Base-by-base conservation (phyloP, 176 grass and related monocot species). In the Eleusine coracana region DNA sequence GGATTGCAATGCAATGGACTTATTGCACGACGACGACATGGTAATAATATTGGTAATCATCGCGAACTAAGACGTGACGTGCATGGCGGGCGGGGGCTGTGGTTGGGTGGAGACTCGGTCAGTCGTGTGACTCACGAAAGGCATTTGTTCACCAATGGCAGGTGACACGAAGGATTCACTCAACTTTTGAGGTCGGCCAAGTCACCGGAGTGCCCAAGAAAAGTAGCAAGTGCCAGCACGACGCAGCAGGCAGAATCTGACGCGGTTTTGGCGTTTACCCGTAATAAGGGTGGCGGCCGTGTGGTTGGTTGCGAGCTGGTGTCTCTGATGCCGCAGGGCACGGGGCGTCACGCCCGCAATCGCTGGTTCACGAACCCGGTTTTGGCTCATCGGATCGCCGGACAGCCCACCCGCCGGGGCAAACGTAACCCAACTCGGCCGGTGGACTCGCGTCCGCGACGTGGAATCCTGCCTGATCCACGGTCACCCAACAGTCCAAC, bases 31-130 rank as follows among this genome's bases (percentile, higher is more conserved):
- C 68, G 79, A n/a, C 2, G 44, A 7, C n/a, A 11, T 5, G 45
- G 7, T 15, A 36, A 55, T 55, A 55, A 55, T 20, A 18, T 1
- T 6, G 74, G 67, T 16, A 37, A 41, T 29, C 7, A 61, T 68
- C 68, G 48, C 6, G 58, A 66, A 75, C 74, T 6, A 51, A 7
- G 12, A 65, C 28, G 28, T 78, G 56, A 25, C 1, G 34, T 61
- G 41, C 21, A 62, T n/a, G n/a, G 3, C 23, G 23, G 25, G 25
- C 25, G 25, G 25, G 27, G 27, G 12, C 17, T 34, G 31, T 23
- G 45, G 8, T 66, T 83, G 13, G 46, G 46, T 36, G n/a, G 6
- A 54, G 27, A 88, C 75, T 70, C 9, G 29, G 81, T 74, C 81
- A 34, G 50, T 48, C 23, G 12, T 37, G 20, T n/a, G 10, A 74